Conservation (phyloP, 768 basidiomycete genomes). For the Omphalotus guepiniiformis region DNA sequence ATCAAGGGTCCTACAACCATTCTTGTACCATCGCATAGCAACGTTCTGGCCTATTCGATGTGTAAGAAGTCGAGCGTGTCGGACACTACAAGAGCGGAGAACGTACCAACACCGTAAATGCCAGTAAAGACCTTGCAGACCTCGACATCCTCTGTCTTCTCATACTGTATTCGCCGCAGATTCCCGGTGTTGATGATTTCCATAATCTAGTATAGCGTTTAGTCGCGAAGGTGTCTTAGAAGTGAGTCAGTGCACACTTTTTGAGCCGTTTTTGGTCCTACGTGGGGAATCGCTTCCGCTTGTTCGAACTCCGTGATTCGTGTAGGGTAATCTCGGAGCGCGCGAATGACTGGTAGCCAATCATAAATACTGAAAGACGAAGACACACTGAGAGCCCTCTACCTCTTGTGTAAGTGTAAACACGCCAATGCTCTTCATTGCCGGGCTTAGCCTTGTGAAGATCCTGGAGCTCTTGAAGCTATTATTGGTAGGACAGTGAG, state of each 20-base stretch:
- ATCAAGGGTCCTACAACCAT: slow-evolving; percentile 73
- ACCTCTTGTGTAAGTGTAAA: slow-evolving; percentile 65
- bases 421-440: slow-evolving; percentile 67
- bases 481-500: neutral
- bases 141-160: slow-evolving; percentile 55
- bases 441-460: slow-evolving; percentile 60
- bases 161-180: slow-evolving; percentile 63
- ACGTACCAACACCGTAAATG: slow-evolving; percentile 79
- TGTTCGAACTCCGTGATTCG: slow-evolving; percentile 57
- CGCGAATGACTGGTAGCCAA: slow-evolving; percentile 47
- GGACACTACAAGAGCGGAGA: neutral
- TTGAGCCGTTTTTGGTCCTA: slow-evolving; percentile 71
- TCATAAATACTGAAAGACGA: neutral
- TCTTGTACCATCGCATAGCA: slow-evolving; percentile 70
- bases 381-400: slow-evolving; percentile 11
- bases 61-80: neutral
- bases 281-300: slow-evolving; percentile 53
- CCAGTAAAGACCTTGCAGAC: slow-evolving; percentile 61
- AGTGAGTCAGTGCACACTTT: slow-evolving; percentile 41
- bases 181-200: slow-evolving; percentile 76
- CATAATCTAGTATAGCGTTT: slow-evolving; percentile 54
- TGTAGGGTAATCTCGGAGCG: slow-evolving; percentile 49
- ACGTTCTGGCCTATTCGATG: slow-evolving; percentile 50
- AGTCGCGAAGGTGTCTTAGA: slow-evolving; percentile 1
- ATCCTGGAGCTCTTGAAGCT: slow-evolving; percentile 65